Base-by-base conservation (phyloP, 2,329 filamentous ascomycete genomes). In the Ploettnerulaceae sp. region DNA sequence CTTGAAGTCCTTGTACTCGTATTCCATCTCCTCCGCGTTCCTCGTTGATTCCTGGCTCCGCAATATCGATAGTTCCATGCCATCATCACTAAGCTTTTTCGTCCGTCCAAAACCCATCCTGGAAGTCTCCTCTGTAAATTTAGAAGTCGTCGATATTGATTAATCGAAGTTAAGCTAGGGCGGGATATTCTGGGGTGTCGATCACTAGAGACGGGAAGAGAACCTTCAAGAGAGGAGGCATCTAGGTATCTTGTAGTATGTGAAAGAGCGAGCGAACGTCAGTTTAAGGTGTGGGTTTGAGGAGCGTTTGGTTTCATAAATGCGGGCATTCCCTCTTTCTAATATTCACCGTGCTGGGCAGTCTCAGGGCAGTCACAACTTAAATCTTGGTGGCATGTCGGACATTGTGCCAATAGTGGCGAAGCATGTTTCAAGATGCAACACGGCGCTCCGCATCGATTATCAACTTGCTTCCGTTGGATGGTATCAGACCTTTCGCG, bases 1-100 rank as follows among this genome's bases (percentile, higher is more conserved):
- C 39, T 66, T 55, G 12, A 67, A 49, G 1, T 61, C 53, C 35
- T 59, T 57, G 54, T 67, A 68, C 26, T 67, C 61, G 17, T 64
- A 66, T 7, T 64, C 61, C 35, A 55, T 48, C 18, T 43, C 38
- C 14, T 41, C 25, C 28, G 14, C 48, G 46, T 32, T 49, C 49
- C 14, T 17, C 20, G 11, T 34, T 20, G 11, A 28, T 37, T 39
- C 38, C 20, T 34, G 24, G 24, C 38, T 50, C 38, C 34, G 34
- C 39, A 36, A 40, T 47, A 20, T 40, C 41, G 41, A 40, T 22
- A 32, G 32, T 9, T 28, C 38, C 47, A 34, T 49, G n/a, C 29
- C 38, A 22, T 41, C 38, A 7, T 41, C 38, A 26, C 11, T 41
- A 24, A 9, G 7, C 22, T 38, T 26, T 9, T 26, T 38, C 28